Percentiles rank a stretch among this genome's conserved stretches.
Evolutionary conservation across 352 stramenopile species (phyloP).

Genomic region (Phytophthora palmivora): DNA sequence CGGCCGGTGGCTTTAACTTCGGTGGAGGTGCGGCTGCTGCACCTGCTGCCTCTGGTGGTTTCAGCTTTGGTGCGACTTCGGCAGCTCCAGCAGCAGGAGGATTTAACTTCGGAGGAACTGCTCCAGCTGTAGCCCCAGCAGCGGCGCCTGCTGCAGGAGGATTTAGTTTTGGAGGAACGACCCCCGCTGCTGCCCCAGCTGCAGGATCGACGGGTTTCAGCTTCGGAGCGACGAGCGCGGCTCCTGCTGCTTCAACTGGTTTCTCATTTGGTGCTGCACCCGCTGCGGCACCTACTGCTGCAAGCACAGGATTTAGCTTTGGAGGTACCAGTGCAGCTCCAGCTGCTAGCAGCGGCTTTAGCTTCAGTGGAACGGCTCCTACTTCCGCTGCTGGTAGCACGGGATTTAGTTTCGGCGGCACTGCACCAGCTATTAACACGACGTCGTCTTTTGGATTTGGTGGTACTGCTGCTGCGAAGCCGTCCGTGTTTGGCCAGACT

Average conservation of each 20-base stretch:
- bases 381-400: slow-evolving; percentile 22
- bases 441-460: slow-evolving; percentile 48
- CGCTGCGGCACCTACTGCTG: slow-evolving; percentile 30
- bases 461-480: slow-evolving; percentile 42
- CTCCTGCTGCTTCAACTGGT: slow-evolving; percentile 36
- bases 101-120: slow-evolving; percentile 40
- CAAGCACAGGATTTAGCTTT: slow-evolving; percentile 48
- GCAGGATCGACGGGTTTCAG: slow-evolving; percentile 41
- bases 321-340: slow-evolving; percentile 35
- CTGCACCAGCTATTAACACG: slow-evolving; percentile 29
- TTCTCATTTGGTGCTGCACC: slow-evolving; percentile 63
- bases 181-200: slow-evolving; percentile 25
- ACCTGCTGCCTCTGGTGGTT: slow-evolving; percentile 23
- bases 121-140: slow-evolving; percentile 18
- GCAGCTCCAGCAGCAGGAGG: slow-evolving; percentile 21
- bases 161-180: slow-evolving; percentile 34
- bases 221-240: slow-evolving; percentile 31
- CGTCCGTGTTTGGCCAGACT: slow-evolving; percentile 58
- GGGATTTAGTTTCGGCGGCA: slow-evolving; percentile 53
- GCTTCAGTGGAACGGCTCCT: slow-evolving; percentile 31
- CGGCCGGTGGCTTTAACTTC: slow-evolving; percentile 56
- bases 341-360: slow-evolving; percentile 40
- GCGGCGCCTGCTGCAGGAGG: slow-evolving; percentile 31
- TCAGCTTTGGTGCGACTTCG: slow-evolving; percentile 38
- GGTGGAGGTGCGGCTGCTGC: slow-evolving; percentile 32